A percentile compares a stretch with the other conserved stretches of the same genome.
Evolutionary conservation across 495 filamentous ascomycete species (phyloP).

Genomic region (Penicillium fimorum): DNA sequence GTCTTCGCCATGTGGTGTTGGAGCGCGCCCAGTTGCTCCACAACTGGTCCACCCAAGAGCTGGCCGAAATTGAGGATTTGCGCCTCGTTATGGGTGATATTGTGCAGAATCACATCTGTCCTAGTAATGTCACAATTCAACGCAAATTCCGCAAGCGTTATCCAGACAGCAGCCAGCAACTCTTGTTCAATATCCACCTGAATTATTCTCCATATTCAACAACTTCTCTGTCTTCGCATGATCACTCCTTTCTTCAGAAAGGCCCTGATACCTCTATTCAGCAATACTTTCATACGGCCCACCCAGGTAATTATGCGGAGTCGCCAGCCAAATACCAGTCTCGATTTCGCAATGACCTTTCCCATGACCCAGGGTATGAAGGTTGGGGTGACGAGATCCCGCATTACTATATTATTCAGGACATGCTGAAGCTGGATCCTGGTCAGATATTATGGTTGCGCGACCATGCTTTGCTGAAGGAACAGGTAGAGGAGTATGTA

Average conservation of each 20-base stretch:
- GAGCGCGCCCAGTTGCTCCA: conserved; percentile 55
- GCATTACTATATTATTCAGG: conserved; percentile 63
- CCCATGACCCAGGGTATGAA: conserved; percentile 39
- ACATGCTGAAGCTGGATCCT: conserved; percentile 65
- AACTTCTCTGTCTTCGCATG: conserved; percentile 3
- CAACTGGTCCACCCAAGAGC: conserved; percentile 52
- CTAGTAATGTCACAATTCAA: conserved; percentile 58
- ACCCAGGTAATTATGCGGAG: conserved; percentile 21
- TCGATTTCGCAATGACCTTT: conserved; percentile 36
- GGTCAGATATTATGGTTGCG: conserved; percentile 56
- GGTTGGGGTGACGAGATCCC: conserved; percentile 64
- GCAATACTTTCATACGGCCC: conserved; percentile 26
- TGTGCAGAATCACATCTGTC: conserved; percentile 55
- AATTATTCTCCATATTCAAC: conserved; percentile 40
- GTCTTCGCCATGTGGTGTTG: conserved; percentile 38
- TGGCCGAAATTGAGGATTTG: conserved; percentile 59
- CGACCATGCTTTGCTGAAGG: conserved; percentile 51
- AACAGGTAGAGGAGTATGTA: conserved; percentile 54
- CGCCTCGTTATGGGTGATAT: conserved; percentile 50
- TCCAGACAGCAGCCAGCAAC: conserved; percentile 47
- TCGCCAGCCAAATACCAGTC: conserved; percentile 32
- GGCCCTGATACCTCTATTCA: conserved; percentile 11
- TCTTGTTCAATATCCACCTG: conserved; percentile 54
- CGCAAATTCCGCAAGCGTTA: conserved; percentile 57
- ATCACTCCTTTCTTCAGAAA: conserved; percentile 6